Percentiles rank a stretch among this genome's conserved stretches.
Evolutionary conservation across 176 grass and related monocot species (phyloP).

Genomic region (Elymus sibiricus): DNA sequence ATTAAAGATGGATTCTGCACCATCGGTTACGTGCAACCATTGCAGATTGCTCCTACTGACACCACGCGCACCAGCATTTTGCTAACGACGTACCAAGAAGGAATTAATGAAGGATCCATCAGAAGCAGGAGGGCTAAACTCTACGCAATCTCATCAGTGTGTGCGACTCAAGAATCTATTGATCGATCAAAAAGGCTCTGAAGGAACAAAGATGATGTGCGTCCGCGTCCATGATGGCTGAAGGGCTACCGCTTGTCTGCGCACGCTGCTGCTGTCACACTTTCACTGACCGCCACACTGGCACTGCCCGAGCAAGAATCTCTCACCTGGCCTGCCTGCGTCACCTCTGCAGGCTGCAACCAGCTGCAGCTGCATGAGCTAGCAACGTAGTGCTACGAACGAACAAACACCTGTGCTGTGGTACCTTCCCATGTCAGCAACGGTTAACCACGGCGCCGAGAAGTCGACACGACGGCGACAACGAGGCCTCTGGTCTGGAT

Average conservation of each 20-base stretch:
- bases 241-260: background rate
- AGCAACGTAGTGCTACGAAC: background rate
- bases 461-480: background rate
- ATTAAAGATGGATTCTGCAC: conserved; percentile 33
- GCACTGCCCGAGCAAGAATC: conserved; percentile 14
- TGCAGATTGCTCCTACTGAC: conserved; percentile 9
- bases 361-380: conserved; percentile 31
- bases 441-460: background rate
- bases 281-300: background rate
- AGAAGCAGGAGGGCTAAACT: conserved; percentile 23
- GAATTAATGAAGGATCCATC: background rate
- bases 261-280: background rate
- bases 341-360: background rate
- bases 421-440: background rate
- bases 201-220: background rate
- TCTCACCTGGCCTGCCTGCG: background rate
- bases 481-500: background rate
- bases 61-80: background rate
- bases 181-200: too few species aligned
- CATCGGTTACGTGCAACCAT: conserved; percentile 8
- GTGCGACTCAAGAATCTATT: background rate
- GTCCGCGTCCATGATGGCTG: background rate
- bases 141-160: conserved; percentile 11
- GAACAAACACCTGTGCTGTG: background rate
- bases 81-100: background rate